These are phyloP conservation scores for Polyporus tsugae DNA, from an alignment of 1,284 basidiomycete species.

Conservation along the genomic window DNA sequence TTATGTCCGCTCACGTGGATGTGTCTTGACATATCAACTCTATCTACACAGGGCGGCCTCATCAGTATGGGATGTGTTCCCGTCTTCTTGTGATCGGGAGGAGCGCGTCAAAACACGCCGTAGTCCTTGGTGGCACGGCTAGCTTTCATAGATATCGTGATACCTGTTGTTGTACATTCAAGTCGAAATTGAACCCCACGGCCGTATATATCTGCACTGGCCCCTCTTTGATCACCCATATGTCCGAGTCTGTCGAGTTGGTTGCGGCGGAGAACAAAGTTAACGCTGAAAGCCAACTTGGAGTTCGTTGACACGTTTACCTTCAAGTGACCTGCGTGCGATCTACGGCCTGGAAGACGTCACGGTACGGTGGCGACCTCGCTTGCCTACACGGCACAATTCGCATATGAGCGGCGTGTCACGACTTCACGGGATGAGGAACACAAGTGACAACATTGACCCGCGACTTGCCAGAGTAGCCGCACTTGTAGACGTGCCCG, in stretches of 20 bases:
- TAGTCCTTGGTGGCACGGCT: not conserved
- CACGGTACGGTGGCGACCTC: not conserved
- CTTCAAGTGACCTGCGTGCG: not conserved
- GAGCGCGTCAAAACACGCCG: not conserved
- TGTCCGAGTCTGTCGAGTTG: too few relatives aligned
- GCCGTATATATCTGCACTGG: not conserved
- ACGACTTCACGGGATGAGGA: not conserved
- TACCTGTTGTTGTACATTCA: not conserved
- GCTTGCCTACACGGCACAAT: not conserved
- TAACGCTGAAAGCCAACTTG: too few relatives aligned
- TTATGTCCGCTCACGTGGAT: not conserved
- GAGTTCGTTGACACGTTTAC: not conserved
- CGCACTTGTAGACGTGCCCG: not conserved
- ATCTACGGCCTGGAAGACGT: not conserved
- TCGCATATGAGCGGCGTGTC: not conserved
- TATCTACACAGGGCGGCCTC: constrained; percentile 27
- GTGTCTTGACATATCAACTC: not conserved
- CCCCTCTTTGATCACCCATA: too few relatives aligned
- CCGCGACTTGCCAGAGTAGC: not conserved
- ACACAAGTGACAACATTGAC: not conserved
- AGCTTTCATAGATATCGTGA: not conserved
- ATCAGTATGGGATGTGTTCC: constrained; percentile 36
- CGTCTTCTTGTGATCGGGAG: constrained; percentile 6
- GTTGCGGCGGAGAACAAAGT: too few relatives aligned
- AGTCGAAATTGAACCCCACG: not conserved